phyloP scores from a whole-genome alignment of 2,329 filamentous ascomycete species.

The Zymoseptoria passerinii region DNA sequence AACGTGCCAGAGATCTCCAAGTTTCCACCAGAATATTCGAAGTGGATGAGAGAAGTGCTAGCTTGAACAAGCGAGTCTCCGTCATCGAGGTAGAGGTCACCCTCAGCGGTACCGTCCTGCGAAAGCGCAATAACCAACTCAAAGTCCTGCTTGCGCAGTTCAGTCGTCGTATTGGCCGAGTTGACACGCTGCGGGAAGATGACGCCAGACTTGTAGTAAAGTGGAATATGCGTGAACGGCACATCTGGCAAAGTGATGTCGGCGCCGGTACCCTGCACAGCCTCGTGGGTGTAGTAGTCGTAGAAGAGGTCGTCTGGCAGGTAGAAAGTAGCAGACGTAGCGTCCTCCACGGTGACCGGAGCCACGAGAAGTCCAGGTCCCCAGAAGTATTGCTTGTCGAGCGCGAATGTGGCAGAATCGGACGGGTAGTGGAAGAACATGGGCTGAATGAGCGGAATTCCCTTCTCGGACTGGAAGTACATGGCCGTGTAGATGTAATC shows the following conservation, averaged over 20 bases:
- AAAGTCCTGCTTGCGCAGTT: conserved; percentile 58
- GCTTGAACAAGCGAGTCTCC: conserved; percentile 58
- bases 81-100: conserved; percentile 69
- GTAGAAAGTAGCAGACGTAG: conserved; percentile 47
- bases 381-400: conserved; percentile 53
- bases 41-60: conserved; percentile 49
- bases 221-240: conserved; percentile 50
- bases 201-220: conserved; percentile 57
- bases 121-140: conserved; percentile 62
- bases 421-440: conserved; percentile 63
- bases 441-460: conserved; percentile 59
- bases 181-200: conserved; percentile 54
- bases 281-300: conserved; percentile 48
- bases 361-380: conserved; percentile 49
- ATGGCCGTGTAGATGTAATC: conserved; percentile 74
- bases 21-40: conserved; percentile 41
- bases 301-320: conserved; percentile 53
- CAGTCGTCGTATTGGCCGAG: conserved; percentile 54
- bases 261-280: conserved; percentile 39
- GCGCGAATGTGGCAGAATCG: conserved; percentile 44
- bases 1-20: conserved; percentile 14
- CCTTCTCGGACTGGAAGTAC: conserved; percentile 50
- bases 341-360: conserved; percentile 46
- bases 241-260: conserved; percentile 40
- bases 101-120: conserved; percentile 53